Conservation (phyloP, 148 eudicot species). For the Arctostaphylos glauca region DNA sequence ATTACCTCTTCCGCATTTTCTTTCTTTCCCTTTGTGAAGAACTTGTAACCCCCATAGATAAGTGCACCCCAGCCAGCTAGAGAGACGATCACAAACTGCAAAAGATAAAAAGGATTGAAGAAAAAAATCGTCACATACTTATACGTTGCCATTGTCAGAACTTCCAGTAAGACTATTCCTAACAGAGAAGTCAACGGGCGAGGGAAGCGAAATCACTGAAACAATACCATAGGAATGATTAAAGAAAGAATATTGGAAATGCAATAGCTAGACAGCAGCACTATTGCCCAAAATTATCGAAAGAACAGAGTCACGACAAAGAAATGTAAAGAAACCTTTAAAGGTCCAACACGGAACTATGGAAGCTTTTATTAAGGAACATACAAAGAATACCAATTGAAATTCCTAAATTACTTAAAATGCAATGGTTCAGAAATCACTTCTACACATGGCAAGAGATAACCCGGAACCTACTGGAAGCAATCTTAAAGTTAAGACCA, state of each 20-base stretch:
- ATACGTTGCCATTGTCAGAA: background rate
- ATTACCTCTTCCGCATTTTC: slow-evolving; percentile 57
- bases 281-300: background rate
- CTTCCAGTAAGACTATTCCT: background rate
- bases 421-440: background rate
- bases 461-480: background rate
- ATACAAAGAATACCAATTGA: background rate
- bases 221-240: background rate
- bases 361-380: background rate
- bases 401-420: background rate
- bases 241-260: background rate
- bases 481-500: background rate
- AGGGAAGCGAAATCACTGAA: background rate
- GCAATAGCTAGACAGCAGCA: background rate
- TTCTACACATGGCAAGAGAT: slow-evolving; percentile 4
- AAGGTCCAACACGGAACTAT: too few relatives aligned
- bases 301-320: background rate
- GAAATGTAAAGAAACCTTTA: too few relatives aligned
- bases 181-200: background rate
- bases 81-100: slow-evolving; percentile 86
- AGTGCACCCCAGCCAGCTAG: slow-evolving; percentile 74
- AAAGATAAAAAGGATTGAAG: background rate
- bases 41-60: slow-evolving; percentile 59
- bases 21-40: slow-evolving; percentile 62
- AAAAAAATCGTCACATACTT: background rate